Percentiles rank a stretch among this genome's conserved stretches.
Evolutionary conservation across 441 rosid species (phyloP).

Genomic region (Macaranga tanarius): DNA sequence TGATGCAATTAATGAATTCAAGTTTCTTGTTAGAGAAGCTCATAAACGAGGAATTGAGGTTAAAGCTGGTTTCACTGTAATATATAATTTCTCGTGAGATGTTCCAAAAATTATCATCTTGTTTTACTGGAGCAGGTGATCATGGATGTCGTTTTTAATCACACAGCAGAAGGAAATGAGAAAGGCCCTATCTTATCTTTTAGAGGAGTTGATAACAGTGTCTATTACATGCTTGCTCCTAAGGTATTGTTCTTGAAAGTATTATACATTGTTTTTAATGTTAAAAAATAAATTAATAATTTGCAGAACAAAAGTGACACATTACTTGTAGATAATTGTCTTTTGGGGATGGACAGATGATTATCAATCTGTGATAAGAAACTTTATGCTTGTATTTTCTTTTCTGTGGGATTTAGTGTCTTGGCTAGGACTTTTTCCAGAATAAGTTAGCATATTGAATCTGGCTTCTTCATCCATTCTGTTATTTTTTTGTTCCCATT

Average conservation of each 20-base stretch:
- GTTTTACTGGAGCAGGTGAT: constrained; percentile 59
- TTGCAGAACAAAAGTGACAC: not conserved
- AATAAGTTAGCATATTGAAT: not conserved
- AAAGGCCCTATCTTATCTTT: constrained; percentile 83
- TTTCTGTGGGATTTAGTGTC: not conserved
- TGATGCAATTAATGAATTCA: constrained; percentile 85
- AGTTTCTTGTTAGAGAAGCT: constrained; percentile 79
- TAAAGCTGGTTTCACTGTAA: constrained; percentile 23
- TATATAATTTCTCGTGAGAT: constrained; percentile 8
- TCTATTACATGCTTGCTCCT: constrained; percentile 96
- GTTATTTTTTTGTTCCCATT: not conserved
- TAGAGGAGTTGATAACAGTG: constrained; percentile 89
- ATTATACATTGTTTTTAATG: not conserved
- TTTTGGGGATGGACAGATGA: not conserved
- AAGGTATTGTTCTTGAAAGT: constrained; percentile 54
- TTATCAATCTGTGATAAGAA: not conserved
- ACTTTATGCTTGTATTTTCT: not conserved
- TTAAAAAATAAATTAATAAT: not conserved
- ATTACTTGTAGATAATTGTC: constrained; percentile 1
- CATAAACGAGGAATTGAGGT: constrained; percentile 98
- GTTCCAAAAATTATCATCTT: constrained; percentile 21
- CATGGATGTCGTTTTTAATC: constrained; percentile 98
- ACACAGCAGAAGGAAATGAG: constrained; percentile 98
- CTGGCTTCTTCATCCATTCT: not conserved
- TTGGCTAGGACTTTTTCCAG: not conserved